Evolutionary conservation across 2,329 filamentous ascomycete species (phyloP).

Genomic region (Aspergillus texensis): DNA sequence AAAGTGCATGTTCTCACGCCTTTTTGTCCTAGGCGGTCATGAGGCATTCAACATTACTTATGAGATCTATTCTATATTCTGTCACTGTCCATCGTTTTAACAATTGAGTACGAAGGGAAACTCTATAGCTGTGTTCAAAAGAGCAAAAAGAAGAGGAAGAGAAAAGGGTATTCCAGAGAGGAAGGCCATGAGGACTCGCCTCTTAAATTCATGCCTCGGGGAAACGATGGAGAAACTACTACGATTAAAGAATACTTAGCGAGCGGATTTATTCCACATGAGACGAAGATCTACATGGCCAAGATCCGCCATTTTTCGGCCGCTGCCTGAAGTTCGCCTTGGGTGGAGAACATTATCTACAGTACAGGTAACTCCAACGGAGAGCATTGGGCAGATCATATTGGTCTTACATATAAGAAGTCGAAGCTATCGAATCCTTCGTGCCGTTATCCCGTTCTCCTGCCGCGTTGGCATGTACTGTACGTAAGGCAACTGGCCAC

Average conservation of each 20-base stretch:
- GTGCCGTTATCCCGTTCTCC: neutral
- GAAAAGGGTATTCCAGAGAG: neutral
- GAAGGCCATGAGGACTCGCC: neutral
- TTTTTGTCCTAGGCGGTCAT: too few relatives aligned
- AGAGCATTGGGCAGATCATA: neutral
- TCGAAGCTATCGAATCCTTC: slow-evolving; percentile 3
- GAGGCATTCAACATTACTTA: neutral
- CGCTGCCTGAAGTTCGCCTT: neutral
- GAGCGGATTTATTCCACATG: neutral
- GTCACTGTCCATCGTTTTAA: too few relatives aligned
- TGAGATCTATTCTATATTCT: neutral
- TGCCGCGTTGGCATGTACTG: neutral
- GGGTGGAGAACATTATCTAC: neutral
- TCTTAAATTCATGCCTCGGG: neutral
- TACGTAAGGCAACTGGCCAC: neutral
- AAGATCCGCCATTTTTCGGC: neutral
- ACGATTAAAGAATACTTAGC: neutral
- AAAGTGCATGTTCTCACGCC: too few relatives aligned
- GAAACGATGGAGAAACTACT: slow-evolving; percentile 1
- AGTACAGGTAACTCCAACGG: neutral
- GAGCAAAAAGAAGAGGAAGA: too few relatives aligned
- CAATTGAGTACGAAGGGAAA: neutral
- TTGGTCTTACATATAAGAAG: neutral
- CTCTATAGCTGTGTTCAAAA: neutral
- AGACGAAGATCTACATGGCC: neutral